Percentiles rank a stretch among this genome's conserved stretches.
phyloP scores from a whole-genome alignment of 345 rosid species.

The Eucalyptus melliodora region DNA sequence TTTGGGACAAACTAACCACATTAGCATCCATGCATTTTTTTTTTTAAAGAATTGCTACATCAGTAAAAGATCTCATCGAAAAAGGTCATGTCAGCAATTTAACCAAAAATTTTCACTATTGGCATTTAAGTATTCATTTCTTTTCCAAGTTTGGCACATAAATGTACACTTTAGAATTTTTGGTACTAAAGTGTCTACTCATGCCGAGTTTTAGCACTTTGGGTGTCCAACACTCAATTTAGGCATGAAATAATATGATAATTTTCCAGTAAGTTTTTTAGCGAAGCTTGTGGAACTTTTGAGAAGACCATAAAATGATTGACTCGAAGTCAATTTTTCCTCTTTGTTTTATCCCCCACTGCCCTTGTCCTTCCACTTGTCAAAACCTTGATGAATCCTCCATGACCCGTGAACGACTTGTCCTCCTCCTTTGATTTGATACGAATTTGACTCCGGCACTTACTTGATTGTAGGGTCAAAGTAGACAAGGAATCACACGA shows the following conservation, averaged over 20 bases:
- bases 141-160: too few relatives aligned
- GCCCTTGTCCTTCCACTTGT: not conserved
- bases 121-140: too few relatives aligned
- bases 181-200: too few relatives aligned
- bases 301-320: not conserved
- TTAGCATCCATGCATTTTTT: too few relatives aligned
- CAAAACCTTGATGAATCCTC: not conserved
- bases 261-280: not conserved
- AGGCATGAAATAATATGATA: not conserved
- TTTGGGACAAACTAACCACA: too few relatives aligned
- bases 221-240: too few relatives aligned
- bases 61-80: rapidly evolving
- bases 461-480: not conserved
- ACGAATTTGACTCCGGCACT: not conserved
- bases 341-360: not conserved
- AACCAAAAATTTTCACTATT: too few relatives aligned
- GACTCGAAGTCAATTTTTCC: not conserved
- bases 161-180: too few relatives aligned
- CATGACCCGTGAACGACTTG: not conserved
- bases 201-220: too few relatives aligned
- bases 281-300: not conserved
- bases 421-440: not conserved
- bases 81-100: too few relatives aligned
- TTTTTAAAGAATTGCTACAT: too few relatives aligned
- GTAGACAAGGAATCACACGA: not conserved